A percentile compares a stretch with the other conserved stretches of the same genome.
phyloP scores from a whole-genome alignment of 202 grass and related monocot genomes.

The Zizania palustris region DNA sequence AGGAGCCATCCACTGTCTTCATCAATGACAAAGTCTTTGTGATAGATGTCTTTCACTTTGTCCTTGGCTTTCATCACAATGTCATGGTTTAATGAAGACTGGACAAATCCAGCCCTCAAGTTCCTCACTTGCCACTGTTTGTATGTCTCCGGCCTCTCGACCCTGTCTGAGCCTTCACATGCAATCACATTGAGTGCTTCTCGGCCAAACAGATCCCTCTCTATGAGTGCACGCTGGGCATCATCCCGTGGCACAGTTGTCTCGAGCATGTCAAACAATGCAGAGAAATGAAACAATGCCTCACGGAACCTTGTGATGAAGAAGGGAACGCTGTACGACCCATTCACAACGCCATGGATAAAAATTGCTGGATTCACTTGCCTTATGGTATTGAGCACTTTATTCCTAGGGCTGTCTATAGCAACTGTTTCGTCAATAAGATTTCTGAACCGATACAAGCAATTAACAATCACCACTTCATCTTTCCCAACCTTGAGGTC shows the following conservation, averaged over 20 bases:
- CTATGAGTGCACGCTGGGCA: neutral
- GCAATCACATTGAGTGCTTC: neutral
- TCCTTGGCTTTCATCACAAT: conserved; percentile 3
- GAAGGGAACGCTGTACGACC: neutral
- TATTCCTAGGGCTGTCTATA: neutral
- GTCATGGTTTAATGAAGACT: neutral
- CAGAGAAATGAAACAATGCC: neutral
- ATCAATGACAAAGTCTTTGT: conserved; percentile 7
- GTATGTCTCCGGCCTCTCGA: neutral
- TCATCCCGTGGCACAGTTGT: conserved; percentile 2
- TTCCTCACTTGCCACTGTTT: conserved; percentile 7
- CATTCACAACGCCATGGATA: conserved; percentile 7
- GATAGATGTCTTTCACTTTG: conserved; percentile 4
- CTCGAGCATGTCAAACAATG: neutral
- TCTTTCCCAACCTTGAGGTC: neutral
- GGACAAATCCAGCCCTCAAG: neutral
- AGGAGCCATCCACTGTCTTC: conserved; percentile 9
- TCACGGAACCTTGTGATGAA: conserved; percentile 3
- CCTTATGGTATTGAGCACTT: conserved; percentile 9
- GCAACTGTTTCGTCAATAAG: conserved; percentile 4
- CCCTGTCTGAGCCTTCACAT: conserved; percentile 6
- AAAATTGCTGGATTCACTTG: neutral
- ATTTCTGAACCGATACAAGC: conserved; percentile 2
- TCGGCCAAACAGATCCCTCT: conserved; percentile 1
- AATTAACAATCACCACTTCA: conserved; percentile 5